Base-by-base conservation (phyloP, 768 basidiomycete genomes). In the Pholiota molesta region DNA sequence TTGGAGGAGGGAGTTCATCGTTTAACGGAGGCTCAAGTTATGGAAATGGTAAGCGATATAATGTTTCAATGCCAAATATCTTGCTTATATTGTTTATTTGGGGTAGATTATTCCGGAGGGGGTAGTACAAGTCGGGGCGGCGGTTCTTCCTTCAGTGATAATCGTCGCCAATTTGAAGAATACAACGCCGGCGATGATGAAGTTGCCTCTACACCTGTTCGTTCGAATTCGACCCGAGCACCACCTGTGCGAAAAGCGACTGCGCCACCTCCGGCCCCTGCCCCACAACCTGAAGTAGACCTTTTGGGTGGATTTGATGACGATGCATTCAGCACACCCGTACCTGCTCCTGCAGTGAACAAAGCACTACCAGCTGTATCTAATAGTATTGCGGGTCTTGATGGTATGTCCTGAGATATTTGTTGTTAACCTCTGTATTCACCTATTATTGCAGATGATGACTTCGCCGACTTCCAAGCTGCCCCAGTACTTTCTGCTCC, bases 111-210 rank as follows among this genome's bases (percentile, higher is more conserved):
- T 62, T 63, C 65, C 45, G 71, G 74, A 23, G 68, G 65, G 54
- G 73, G 76, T 55, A 73, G 78, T 59, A 76, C 77, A 19, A 71
- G 74, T 60, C 73, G 72, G 40, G 79, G 83, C 3, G 78, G 81
- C 7, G 79, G 84, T 9, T 75, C 79, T 57, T 68, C 67, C 19
- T 92, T 90, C 76, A 79, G 84, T 55, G 91, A 94, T 33, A 73
- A 74, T 8, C 63, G 72, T 13, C 72, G 86, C 59, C 83, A 85
- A 26, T 98, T 87, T 66, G 96, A 99, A 69, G 96, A 98, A 73
- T 99, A 99, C 74, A 92, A 97, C 66, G 97, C 97, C 13, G 97
- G 97, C 1, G 94, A 94, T 61, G 96, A 98, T 62, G 95, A 97
- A 64, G 71, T 78, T 4, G 37, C 73, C 17, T 58, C 72, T 14